Evolutionary conservation across 225 moss, liverwort and hornwort genomes (phyloP).

Genomic region (Polytrichum formosum): DNA sequence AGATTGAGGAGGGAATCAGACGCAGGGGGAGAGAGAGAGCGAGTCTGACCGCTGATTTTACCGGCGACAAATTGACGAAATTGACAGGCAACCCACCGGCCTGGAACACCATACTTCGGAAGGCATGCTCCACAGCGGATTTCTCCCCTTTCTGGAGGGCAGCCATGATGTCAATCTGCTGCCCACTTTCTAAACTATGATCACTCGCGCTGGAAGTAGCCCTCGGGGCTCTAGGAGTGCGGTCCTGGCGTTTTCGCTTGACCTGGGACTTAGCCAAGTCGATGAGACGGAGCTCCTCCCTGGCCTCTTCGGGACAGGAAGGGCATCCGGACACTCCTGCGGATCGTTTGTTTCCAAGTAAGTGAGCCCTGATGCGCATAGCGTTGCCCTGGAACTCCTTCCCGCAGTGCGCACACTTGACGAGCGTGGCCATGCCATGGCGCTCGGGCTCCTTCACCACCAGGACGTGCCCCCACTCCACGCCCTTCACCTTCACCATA

Average conservation of each 20-base stretch:
- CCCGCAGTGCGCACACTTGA: slow-evolving; percentile 50
- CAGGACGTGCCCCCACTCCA: slow-evolving; percentile 58
- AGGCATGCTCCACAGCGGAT: slow-evolving; percentile 49
- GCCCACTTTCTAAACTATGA: slow-evolving; percentile 45
- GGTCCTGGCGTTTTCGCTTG: slow-evolving; percentile 53
- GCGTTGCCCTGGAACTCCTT: slow-evolving; percentile 71
- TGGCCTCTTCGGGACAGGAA: slow-evolving; percentile 51
- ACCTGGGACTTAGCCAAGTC: slow-evolving; percentile 47
- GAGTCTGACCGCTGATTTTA: slow-evolving; percentile 38
- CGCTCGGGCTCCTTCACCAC: slow-evolving; percentile 65
- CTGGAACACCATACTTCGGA: slow-evolving; percentile 51
- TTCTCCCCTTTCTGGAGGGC: slow-evolving; percentile 59
- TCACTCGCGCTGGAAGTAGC: slow-evolving; percentile 45
- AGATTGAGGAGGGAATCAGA: too few species aligned
- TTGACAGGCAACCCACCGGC: slow-evolving; percentile 59
- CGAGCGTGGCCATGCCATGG: slow-evolving; percentile 65
- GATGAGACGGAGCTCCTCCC: slow-evolving; percentile 52
- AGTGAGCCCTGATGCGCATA: slow-evolving; percentile 61
- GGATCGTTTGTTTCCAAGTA: slow-evolving; percentile 62
- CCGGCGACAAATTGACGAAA: slow-evolving; percentile 55
- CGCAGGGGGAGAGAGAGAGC: too few species aligned
- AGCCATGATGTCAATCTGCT: slow-evolving; percentile 56
- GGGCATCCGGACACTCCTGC: slow-evolving; percentile 61
- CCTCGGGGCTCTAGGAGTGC: slow-evolving; percentile 14
- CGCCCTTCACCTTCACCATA: slow-evolving; percentile 70